Evolutionary conservation across 169 alveolate species (phyloP), one percentile per base, ranked within the genome.

Genomic region (Perkinsus olseni): DNA sequence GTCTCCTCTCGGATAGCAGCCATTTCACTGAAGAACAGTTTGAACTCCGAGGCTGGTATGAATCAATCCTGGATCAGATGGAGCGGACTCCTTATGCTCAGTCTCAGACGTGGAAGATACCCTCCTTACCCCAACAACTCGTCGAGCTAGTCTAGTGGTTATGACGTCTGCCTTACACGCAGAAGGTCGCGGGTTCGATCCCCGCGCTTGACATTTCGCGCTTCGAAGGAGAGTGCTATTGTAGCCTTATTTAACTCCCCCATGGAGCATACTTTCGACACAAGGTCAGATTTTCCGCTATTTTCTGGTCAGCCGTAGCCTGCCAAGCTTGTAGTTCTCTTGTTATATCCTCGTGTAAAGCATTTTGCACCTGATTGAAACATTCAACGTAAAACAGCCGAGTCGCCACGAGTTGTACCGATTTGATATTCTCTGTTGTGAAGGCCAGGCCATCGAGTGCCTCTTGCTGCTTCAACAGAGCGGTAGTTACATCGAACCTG

Each of bases 141-240:
- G 62, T 17, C 62, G 62, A 45, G 62, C 62, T 45, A 10, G 62
- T 45, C 17, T 96, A 95, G 97, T 93, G 96, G 95, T 93, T 92
- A 94, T 95, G 96, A 94, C 97, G 94, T 93, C 97, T 94, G 97
- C 97, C 95, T 95, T 93, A 95, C 96, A 96, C 96, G 96, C 97
- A 95, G 96, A 95, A 95, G 96, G 96, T 93, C 97, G 95, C 95
- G 96, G 97, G 97, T 96, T 96, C 97, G 94, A 95, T 40, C 97
- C 97, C 97, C 97, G 94, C 96, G 24, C 62, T n/a, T n/a, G n/a
- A n/a, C n/a, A n/a, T n/a, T n/a, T n/a, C n/a, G n/a, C n/a, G n/a
- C n/a, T n/a, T n/a, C n/a, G n/a, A n/a, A n/a, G n/a, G n/a, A n/a
- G n/a, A n/a, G n/a, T n/a, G n/a, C n/a, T n/a, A n/a, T n/a, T n/a